Conservation (phyloP, 2,329 filamentous ascomycete species). For the Elsinoe arachidis region DNA sequence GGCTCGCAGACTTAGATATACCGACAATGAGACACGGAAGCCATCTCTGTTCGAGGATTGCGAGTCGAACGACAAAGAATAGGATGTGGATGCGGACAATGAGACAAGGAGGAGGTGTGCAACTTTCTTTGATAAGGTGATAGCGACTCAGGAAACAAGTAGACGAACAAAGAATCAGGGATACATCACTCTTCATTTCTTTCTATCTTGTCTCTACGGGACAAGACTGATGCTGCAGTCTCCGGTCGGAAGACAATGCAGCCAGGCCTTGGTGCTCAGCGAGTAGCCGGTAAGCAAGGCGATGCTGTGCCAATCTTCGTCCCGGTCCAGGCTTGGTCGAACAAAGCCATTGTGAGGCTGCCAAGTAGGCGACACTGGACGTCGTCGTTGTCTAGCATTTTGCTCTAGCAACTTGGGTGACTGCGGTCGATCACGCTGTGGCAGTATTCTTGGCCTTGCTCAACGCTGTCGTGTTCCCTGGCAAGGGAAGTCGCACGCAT, state of each 20-base stretch:
- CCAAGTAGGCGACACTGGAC: no score
- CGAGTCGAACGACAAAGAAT: background rate
- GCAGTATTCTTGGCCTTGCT: no score
- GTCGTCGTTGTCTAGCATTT: no score
- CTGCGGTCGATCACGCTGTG: no score
- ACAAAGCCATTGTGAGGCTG: no score
- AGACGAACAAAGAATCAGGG: background rate
- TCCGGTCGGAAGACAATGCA: background rate
- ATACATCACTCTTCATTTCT: constrained; percentile 6
- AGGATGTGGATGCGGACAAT: background rate
- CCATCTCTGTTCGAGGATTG: background rate
- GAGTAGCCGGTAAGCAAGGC: no score
- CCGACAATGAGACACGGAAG: background rate
- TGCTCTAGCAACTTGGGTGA: no score
- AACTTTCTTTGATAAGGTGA: background rate
- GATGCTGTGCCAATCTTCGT: no score
- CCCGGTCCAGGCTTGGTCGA: no score
- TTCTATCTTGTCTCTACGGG: background rate
- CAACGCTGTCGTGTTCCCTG: no score
- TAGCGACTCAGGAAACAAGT: background rate
- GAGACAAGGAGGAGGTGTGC: background rate
- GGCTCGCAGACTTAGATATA: background rate
- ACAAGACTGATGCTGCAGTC: background rate
- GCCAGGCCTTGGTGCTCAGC: no score
- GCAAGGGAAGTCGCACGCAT: no score